These are phyloP conservation scores for Simmondsia chinensis DNA, from an alignment of 148 eudicot genomes.

Conservation along the genomic window DNA sequence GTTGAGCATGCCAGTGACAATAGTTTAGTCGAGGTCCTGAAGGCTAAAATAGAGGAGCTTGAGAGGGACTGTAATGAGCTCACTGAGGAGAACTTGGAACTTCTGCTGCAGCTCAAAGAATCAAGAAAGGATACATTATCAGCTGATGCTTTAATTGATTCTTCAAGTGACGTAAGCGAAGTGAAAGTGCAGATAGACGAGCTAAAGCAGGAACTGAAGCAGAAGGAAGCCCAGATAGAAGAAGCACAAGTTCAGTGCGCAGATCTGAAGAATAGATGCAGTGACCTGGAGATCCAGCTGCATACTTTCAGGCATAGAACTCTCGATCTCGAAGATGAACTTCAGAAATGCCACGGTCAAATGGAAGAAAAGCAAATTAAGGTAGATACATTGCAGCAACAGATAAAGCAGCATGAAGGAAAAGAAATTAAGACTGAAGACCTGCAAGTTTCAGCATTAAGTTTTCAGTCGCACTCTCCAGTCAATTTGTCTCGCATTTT, in stretches of 20 bases:
- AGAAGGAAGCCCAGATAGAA: constrained; percentile 19
- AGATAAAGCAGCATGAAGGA: constrained; percentile 6
- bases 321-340: constrained; percentile 28
- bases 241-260: constrained; percentile 12
- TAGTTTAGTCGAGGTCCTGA: constrained; percentile 34
- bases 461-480: constrained; percentile 5
- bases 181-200: constrained; percentile 17
- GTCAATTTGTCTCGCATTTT: constrained; percentile 12
- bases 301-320: constrained; percentile 21
- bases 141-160: constrained; percentile 13
- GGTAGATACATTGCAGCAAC: constrained; percentile 11
- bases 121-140: constrained; percentile 6
- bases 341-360: constrained; percentile 13
- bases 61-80: constrained; percentile 76
- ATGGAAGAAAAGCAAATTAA: constrained; percentile 22
- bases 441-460: constrained; percentile 5
- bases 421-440: constrained; percentile 3
- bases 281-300: constrained; percentile 20
- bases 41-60: constrained; percentile 49
- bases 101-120: constrained; percentile 66
- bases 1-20: constrained; percentile 7
- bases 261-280: constrained; percentile 19
- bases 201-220: constrained; percentile 22
- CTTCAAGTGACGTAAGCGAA: constrained; percentile 22
- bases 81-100: constrained; percentile 70